These are phyloP conservation scores for Syzygium malaccense DNA, from an alignment of 441 rosid genomes.

Conservation along the genomic window DNA sequence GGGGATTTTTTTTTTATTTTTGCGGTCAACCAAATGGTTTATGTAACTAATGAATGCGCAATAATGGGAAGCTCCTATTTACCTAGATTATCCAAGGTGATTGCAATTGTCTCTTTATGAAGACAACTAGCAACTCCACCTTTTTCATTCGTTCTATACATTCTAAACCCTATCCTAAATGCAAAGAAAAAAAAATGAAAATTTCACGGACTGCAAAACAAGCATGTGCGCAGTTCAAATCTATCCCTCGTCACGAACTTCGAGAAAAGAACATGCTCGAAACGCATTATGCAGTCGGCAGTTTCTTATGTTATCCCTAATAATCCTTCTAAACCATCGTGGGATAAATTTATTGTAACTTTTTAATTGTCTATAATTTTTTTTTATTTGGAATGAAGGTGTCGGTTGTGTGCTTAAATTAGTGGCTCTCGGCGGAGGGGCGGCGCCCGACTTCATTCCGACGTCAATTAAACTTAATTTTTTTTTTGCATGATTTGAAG, in stretches of 20 bases:
- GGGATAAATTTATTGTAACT: not conserved
- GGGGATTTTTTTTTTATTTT: not conserved
- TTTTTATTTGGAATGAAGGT: not conserved
- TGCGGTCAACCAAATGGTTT: not conserved
- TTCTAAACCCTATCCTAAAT: not conserved
- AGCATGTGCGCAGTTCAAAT: not conserved
- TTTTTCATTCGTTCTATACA: not conserved
- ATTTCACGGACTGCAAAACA: not conserved
- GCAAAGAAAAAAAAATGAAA: not conserved
- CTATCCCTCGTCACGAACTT: not conserved
- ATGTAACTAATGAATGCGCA: not conserved
- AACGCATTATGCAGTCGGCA: not conserved
- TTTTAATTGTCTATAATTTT: not conserved
- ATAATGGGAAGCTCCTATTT: not conserved
- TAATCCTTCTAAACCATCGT: not conserved
- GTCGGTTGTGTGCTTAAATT: not conserved
- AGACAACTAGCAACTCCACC: not conserved
- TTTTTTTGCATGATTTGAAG: not conserved
- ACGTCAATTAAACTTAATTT: not conserved
- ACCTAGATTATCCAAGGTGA: not conserved
- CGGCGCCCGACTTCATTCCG: not conserved
- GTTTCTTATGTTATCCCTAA: not conserved
- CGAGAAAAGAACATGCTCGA: not conserved
- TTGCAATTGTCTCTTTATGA: not conserved
- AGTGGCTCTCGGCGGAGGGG: not conserved